phyloP scores from a whole-genome alignment of 176 grass and related monocot species.

The Avena insularis region DNA sequence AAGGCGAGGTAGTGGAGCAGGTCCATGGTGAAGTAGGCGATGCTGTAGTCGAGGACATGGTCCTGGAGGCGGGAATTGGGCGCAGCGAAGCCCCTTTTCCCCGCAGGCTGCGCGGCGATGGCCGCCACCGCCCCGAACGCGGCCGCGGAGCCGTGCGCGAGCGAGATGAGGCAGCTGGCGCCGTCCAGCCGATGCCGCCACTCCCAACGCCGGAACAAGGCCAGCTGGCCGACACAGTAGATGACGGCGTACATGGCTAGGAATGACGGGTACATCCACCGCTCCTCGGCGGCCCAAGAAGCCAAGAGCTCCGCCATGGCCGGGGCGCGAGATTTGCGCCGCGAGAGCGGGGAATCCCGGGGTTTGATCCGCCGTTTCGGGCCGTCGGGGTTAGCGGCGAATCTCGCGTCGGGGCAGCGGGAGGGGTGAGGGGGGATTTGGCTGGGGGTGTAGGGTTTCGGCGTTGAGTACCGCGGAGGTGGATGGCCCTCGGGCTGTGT shows the following conservation, averaged over 20 bases:
- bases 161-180: conserved; percentile 91
- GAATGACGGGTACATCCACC: conserved; percentile 64
- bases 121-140: conserved; percentile 55
- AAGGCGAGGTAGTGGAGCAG: conserved; percentile 91
- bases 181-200: conserved; percentile 62
- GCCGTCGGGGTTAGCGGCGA: not conserved
- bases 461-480: not conserved
- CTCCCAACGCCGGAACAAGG: conserved; percentile 71
- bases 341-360: not conserved
- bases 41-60: conserved; percentile 83
- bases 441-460: conserved; percentile 6
- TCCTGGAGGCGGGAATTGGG: conserved; percentile 69
- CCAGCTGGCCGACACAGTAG: conserved; percentile 60
- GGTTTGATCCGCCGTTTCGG: conserved; percentile 1
- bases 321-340: conserved; percentile 14
- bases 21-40: conserved; percentile 94
- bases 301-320: conserved; percentile 42
- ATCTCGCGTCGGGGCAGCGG: not conserved
- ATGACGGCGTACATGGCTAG: conserved; percentile 64
- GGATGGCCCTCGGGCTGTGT: conserved; percentile 17
- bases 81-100: conserved; percentile 62
- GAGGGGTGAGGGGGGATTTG: not conserved
- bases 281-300: conserved; percentile 30
- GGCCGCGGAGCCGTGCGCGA: conserved; percentile 79
- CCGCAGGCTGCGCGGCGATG: conserved; percentile 47